A percentile compares a stretch with the other conserved stretches of the same genome.
Evolutionary conservation across 495 filamentous ascomycete genomes (phyloP).

Genomic region (Tuber aestivum): DNA sequence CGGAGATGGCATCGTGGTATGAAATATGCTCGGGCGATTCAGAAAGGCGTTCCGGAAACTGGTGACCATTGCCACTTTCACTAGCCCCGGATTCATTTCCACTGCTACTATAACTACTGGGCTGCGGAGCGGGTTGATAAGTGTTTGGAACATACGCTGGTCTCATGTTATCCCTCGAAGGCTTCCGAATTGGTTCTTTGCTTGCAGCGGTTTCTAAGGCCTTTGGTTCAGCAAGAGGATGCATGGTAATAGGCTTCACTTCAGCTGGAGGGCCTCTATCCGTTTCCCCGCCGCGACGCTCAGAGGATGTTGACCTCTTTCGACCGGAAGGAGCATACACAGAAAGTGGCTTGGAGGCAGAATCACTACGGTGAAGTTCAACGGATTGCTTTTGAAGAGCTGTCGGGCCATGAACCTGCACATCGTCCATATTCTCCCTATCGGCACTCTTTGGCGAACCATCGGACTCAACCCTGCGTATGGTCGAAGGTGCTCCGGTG

Average conservation of each 20-base stretch:
- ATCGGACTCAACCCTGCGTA: slow-evolving; percentile 32
- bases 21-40: slow-evolving; percentile 77
- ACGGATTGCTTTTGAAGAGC: slow-evolving; percentile 28
- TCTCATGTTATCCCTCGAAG: slow-evolving; percentile 32
- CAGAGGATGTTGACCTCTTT: slow-evolving; percentile 17
- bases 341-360: slow-evolving; percentile 21
- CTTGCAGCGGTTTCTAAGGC: slow-evolving; percentile 50
- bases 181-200: slow-evolving; percentile 43
- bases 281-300: slow-evolving; percentile 15
- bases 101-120: slow-evolving; percentile 17
- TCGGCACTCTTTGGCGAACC: slow-evolving; percentile 16
- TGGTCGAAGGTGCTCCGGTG: slow-evolving; percentile 25
- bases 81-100: slow-evolving; percentile 5
- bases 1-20: slow-evolving; percentile 47
- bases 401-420: slow-evolving; percentile 28
- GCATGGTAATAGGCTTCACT: slow-evolving; percentile 21
- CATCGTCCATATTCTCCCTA: slow-evolving; percentile 23
- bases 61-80: slow-evolving; percentile 7
- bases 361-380: slow-evolving; percentile 14
- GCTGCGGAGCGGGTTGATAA: slow-evolving; percentile 30
- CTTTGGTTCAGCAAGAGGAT: slow-evolving; percentile 48
- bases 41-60: slow-evolving; percentile 52
- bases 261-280: slow-evolving; percentile 15
- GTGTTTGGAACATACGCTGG: slow-evolving; percentile 20
- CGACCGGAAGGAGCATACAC: slow-evolving; percentile 31